Evolutionary conservation across 177 flowering plant genomes (phyloP), one percentile per base, ranked within the genome.

Genomic region (Vitis hybrid): DNA sequence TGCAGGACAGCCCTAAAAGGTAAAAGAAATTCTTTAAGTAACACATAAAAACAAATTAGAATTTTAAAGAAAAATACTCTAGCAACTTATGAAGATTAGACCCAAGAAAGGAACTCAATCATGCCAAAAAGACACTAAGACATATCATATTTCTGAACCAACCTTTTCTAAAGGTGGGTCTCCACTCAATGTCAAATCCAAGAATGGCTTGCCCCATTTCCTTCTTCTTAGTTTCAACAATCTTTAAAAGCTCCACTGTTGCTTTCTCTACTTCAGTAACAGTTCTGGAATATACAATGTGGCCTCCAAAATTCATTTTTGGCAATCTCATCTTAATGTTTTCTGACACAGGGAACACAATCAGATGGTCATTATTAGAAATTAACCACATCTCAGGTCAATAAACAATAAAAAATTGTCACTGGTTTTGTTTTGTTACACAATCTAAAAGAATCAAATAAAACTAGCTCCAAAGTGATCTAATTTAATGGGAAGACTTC

Each of bases 101-200:
- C 7, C 48, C 3, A 45, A n/a, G 23, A 14, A 2, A 10, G 2
- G 26, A 21, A 11, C 18, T 11, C 51, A 50, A 50, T 21, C 17
- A 59, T 69, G 34, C 19, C 63, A 39, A 11, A 12, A 48, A 39
- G 19, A 13, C 65, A 62, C 13, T 26, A 62, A 61, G 12, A 51
- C 21, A 51, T 26, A 49, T 23, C 26, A 48, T 63, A 2, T 6
- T 12, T 50, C 6, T 17, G 30, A 72, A 71, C 69, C 15, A 70
- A 91, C 97, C 95, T 90, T 73, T 78, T 21, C 21, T 74, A 65
- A 93, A 91, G 11, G 83, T 72, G 62, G 98, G 89, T 72, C 74
- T 87, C 97, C 97, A 93, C 84, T 93, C 95, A 15, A 93, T 85
- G 71, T 93, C 98, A 63, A 93, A 82, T 34, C 98, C 98, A 59